These are phyloP conservation scores for Colletotrichum sp. DNA, from an alignment of 2,329 filamentous ascomycete species.

Conservation along the genomic window DNA sequence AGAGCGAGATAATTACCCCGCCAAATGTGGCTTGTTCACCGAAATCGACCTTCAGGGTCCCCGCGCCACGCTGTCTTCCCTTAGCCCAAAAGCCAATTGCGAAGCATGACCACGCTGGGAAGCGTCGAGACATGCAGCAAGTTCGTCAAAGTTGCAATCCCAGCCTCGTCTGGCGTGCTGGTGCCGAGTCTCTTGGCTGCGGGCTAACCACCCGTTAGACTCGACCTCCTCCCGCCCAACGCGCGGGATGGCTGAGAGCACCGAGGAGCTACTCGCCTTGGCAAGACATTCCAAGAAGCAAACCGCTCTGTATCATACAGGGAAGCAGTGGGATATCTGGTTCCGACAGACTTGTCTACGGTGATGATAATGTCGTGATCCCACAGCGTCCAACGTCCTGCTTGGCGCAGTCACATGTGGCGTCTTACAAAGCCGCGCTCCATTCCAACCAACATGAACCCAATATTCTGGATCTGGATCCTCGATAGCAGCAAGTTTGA, in stretches of 20 bases:
- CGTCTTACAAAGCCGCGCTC: not conserved
- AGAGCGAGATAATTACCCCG: slow-evolving; percentile 2
- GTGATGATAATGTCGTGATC: not conserved
- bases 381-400: not conserved
- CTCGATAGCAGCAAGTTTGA: not conserved
- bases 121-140: not conserved
- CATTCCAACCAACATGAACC: not conserved
- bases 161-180: slow-evolving; percentile 19
- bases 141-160: slow-evolving; percentile 16
- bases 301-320: not conserved
- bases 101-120: not conserved
- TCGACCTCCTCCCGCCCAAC: not conserved
- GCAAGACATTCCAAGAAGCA: not conserved
- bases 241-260: not conserved
- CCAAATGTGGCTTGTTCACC: slow-evolving; percentile 15
- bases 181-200: slow-evolving; percentile 18
- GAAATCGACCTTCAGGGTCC: not conserved
- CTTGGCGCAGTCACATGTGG: not conserved
- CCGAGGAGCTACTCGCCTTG: not conserved
- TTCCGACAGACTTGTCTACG: not conserved
- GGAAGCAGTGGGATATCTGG: not conserved
- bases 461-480: not conserved
- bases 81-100: not conserved
- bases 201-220: not conserved
- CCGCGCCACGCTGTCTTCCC: slow-evolving; percentile 7